Evolutionary conservation across 495 filamentous ascomycete genomes (phyloP).

Genomic region (Cudoniella acicularis): DNA sequence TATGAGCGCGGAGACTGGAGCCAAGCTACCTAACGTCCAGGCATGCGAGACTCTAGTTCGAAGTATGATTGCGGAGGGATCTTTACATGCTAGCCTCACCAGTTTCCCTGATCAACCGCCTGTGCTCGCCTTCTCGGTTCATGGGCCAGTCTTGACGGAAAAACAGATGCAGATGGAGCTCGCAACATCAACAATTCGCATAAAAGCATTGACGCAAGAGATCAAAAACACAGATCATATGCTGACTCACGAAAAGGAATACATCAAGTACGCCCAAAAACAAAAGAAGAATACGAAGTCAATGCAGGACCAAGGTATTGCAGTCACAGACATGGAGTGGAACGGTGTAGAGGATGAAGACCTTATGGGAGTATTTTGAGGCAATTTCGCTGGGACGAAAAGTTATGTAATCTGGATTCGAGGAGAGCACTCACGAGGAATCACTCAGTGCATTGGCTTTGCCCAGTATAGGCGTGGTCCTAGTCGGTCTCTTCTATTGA

Average conservation of each 20-base stretch:
- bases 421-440: background rate
- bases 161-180: conserved; percentile 41
- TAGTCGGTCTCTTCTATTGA: background rate
- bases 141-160: conserved; percentile 39
- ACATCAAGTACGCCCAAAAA: conserved; percentile 45
- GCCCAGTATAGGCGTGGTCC: conserved; percentile 1
- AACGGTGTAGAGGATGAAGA: conserved; percentile 59
- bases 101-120: conserved; percentile 34
- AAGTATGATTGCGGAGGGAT: conserved; percentile 54
- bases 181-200: conserved; percentile 32
- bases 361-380: conserved; percentile 49
- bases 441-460: conserved; percentile 8
- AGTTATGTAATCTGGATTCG: background rate
- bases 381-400: conserved; percentile 14
- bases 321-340: conserved; percentile 26
- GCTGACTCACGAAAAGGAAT: conserved; percentile 57
- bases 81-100: conserved; percentile 52
- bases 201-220: conserved; percentile 39
- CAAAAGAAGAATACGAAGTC: conserved; percentile 39
- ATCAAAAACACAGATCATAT: conserved; percentile 49
- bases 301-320: conserved; percentile 24
- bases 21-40: conserved; percentile 45
- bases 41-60: conserved; percentile 42
- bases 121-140: conserved; percentile 37
- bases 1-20: conserved; percentile 44